These are phyloP conservation scores for Wickerhamomyces queroliae DNA, from an alignment of 805 yeast species.

Conservation along the genomic window DNA sequence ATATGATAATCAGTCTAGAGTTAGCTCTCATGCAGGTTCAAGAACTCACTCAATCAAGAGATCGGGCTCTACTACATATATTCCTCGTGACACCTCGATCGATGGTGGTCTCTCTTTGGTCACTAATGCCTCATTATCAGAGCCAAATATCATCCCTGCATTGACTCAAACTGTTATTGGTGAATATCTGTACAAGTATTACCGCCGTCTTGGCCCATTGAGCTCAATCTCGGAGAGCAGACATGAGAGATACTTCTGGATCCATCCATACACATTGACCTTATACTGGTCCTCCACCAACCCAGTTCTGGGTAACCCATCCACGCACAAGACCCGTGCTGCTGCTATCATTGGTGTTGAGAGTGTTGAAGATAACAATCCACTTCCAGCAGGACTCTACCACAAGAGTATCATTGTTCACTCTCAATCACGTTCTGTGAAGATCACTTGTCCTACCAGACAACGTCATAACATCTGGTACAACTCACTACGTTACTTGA, in stretches of 20 bases:
- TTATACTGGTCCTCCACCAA: conserved; percentile 83
- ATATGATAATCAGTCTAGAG: conserved; percentile 16
- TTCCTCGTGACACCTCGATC: conserved; percentile 20
- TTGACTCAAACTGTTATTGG: conserved; percentile 93
- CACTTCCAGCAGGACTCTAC: conserved; percentile 83
- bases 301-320: conserved; percentile 69
- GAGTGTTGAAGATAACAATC: conserved; percentile 78
- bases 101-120: conserved; percentile 33
- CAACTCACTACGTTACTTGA: conserved; percentile 70
- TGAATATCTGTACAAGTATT: conserved; percentile 82
- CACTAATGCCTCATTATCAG: conserved; percentile 61
- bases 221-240: conserved; percentile 69
- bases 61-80: conserved; percentile 8
- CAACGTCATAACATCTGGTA: conserved; percentile 90
- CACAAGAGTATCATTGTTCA: conserved; percentile 77
- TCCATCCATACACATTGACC: conserved; percentile 89
- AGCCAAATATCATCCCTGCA: conserved; percentile 72
- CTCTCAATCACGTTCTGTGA: conserved; percentile 56
- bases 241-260: conserved; percentile 93
- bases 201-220: conserved; percentile 69
- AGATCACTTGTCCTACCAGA: conserved; percentile 82
- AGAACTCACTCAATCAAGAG: conserved; percentile 10
- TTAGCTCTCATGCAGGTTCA: conserved; percentile 13
- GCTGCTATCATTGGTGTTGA: conserved; percentile 76
- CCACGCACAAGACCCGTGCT: conserved; percentile 64